Evolutionary conservation across 2,329 filamentous ascomycete genomes (phyloP).

Genomic region (Sclerotinia nivalis): DNA sequence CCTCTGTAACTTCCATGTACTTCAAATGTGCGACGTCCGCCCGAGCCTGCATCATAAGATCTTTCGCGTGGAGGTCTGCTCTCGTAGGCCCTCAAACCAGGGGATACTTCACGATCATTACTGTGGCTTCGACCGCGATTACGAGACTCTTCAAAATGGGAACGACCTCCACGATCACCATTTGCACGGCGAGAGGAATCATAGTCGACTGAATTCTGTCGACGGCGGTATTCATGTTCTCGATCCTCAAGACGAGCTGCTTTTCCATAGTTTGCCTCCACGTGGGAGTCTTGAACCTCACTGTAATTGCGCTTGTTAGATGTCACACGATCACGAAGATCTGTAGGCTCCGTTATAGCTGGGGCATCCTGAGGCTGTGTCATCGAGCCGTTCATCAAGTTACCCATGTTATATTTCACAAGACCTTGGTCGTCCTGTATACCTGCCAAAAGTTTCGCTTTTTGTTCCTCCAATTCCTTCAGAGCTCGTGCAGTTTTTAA

Average conservation of each 20-base stretch:
- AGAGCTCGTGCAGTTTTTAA: slow-evolving; percentile 26
- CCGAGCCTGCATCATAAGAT: slow-evolving; percentile 30
- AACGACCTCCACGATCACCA: slow-evolving; percentile 32
- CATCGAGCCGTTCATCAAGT: slow-evolving; percentile 5
- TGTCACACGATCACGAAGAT: slow-evolving; percentile 27
- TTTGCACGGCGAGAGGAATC: slow-evolving; percentile 29
- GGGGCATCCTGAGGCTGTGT: slow-evolving; percentile 5
- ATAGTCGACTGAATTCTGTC: slow-evolving; percentile 33
- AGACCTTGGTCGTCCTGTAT: slow-evolving; percentile 33
- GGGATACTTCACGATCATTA: slow-evolving; percentile 37
- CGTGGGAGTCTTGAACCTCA: slow-evolving; percentile 32
- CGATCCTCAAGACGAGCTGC: slow-evolving; percentile 35
- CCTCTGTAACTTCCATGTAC: slow-evolving; percentile 35
- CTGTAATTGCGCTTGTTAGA: slow-evolving; percentile 39
- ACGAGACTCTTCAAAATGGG: slow-evolving; percentile 30
- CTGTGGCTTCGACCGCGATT: slow-evolving; percentile 30
- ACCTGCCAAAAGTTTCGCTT: slow-evolving; percentile 37
- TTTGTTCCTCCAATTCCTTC: slow-evolving; percentile 39
- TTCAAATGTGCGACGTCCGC: slow-evolving; percentile 32
- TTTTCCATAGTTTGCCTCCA: slow-evolving; percentile 30
- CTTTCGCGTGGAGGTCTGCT: slow-evolving; percentile 31
- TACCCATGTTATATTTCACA: slow-evolving; percentile 14
- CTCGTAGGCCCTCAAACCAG: slow-evolving; percentile 32
- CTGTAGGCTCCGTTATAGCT: slow-evolving; percentile 20
- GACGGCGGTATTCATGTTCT: slow-evolving; percentile 28